Base-by-base conservation (phyloP, 2,329 filamentous ascomycete species). In the Paecilomyces dactylethromorphus region DNA sequence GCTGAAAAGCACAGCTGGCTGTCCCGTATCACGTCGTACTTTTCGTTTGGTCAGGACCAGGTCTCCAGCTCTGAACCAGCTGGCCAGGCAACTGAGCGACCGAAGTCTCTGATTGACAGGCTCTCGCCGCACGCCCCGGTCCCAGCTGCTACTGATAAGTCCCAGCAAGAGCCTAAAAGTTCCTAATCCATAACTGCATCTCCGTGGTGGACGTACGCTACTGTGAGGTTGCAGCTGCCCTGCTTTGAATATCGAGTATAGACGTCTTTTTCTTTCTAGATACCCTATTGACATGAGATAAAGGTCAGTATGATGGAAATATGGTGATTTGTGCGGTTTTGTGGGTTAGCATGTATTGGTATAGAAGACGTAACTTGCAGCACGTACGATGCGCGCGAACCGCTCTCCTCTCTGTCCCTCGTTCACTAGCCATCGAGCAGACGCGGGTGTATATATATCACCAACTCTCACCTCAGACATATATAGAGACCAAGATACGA, bases 21-120 rank as follows among this genome's bases (percentile, higher is more conserved):
- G 59, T 67, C 74, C 2, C 65, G 65, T 3, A 63, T 77, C 31
- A 59, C 65, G 12, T 73, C 75, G 1, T 73, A 70, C 31, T 58
- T 76, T 21, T 65, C 71, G 11, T 67, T 67, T 58, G 63, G 63
- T 2, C 62, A 64, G 50, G 29, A 58, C 15, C 10, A 52, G 53
- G 11, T 11, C 56, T 56, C 32, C 35, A 53, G 55, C 61, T 29
- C 61, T 59, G 49, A 53, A 13, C 18, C 26, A 10, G 22, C 51
- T 26, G 31, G 15, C 31, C 45, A 55, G n/a, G 21, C 54, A 55
- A 5, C 32, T 13, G 10, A 59, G 22, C 32, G 56, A 33, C 29
- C 56, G 22, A 24, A 56, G 18, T 21, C 22, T 2, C 24, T 56
- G 26, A 29, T 45, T 1, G 15, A 39, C 31, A 57, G 53, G 18